Evolutionary conservation across 148 eudicot species (phyloP), one percentile per base, ranked within the genome.

Genomic region (Heliosperma pusillum): DNA sequence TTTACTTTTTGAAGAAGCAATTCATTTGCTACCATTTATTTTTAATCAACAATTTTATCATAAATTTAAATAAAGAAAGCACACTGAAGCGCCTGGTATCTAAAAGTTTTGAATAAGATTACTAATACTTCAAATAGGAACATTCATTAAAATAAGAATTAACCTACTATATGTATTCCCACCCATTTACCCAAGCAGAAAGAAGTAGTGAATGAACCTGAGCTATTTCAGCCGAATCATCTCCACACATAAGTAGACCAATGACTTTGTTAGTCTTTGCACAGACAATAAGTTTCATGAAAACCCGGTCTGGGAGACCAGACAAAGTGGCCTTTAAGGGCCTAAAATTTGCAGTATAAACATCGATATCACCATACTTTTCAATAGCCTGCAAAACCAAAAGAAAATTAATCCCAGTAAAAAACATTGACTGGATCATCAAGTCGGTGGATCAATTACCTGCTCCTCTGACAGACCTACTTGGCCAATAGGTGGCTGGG

Each of bases 401-500:
- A 52, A 63, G 7, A 63, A 20, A 25, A 27, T 76, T 63, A 74
- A 27, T 76, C 71, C 52, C 64, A 60, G 25, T 55, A 50, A 50
- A 13, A 36, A 9, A 50, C 55, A 50, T 50, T 50, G 3, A 50
- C 4, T 50, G 11, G 16, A 22, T 45, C 1, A 5, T 25, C 30
- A 57, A 5, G 26, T 27, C 60, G 17, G 33, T 22, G 15, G 29
- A 58, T 53, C 47, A 50, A 82, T 83, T 66, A 94, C 98, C 89
- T 95, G 92, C 82, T 92, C 93, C 85, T 95, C 99, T 24, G 91
- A 86, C 11, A 90, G 86, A 71, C 97, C 99, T 70, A 95, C 99
- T 88, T 89, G 93, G 53, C 96, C 96, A 68, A 89, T 88, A 27
- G 97, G 99, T 76, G 99, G 99, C 86, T 95, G 99, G 69, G 96